Conservation (phyloP, 768 basidiomycete genomes). For the Kockovaella imperatae region DNA sequence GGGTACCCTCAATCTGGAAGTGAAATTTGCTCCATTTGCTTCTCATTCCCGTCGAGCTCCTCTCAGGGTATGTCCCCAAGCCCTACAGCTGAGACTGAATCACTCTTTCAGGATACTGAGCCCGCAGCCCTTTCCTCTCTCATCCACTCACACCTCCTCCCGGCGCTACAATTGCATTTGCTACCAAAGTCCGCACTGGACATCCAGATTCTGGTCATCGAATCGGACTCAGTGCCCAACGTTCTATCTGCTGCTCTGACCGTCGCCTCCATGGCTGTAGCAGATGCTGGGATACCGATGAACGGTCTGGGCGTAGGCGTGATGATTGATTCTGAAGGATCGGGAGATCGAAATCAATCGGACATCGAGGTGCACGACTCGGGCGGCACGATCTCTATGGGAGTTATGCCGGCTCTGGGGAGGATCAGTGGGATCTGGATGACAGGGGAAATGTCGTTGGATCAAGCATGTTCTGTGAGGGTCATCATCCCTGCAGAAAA, state of each 20-base stretch:
- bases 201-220: constrained; percentile 78
- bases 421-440: constrained; percentile 82
- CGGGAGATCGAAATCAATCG: constrained; percentile 40
- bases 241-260: constrained; percentile 78
- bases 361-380: constrained; percentile 55
- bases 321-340: constrained; percentile 45
- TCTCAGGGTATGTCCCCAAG: constrained; percentile 57
- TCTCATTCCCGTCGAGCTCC: constrained; percentile 69
- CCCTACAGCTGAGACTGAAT: constrained; percentile 1
- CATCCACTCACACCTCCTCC: constrained; percentile 67
- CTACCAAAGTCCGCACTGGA: constrained; percentile 94
- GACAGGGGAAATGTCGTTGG: constrained; percentile 58
- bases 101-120: constrained; percentile 70
- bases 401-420: constrained; percentile 80
- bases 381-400: constrained; percentile 62
- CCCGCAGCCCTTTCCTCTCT: constrained; percentile 74
- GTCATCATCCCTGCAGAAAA: too few relatives aligned
- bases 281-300: constrained; percentile 80
- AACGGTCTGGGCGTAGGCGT: constrained; percentile 78
- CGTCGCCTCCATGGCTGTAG: constrained; percentile 82
- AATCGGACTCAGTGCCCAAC: constrained; percentile 83
- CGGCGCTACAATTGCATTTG: constrained; percentile 76
- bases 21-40: constrained; percentile 94
- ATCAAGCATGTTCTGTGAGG: constrained; percentile 56
- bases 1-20: constrained; percentile 85